Evolutionary conservation across 305 asterid species (phyloP), one percentile per base, ranked within the genome.

Genomic region (Andrographis paniculata): DNA sequence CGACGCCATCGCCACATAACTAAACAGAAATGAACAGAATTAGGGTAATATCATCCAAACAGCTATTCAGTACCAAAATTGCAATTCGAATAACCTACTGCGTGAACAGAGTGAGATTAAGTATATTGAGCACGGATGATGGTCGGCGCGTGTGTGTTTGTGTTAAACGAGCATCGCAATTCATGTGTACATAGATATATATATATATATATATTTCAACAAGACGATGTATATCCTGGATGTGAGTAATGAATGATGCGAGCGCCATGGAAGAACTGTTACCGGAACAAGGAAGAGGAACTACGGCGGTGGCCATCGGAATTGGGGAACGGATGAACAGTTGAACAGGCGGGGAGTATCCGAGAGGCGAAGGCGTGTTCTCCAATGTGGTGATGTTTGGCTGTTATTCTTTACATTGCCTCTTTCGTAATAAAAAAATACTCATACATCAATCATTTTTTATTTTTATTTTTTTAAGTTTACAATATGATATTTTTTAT

Each of bases 211-310:
- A 24, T 24, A 24, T 24, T 24, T 24, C 4, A 24, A n/a, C n/a
- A 24, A 24, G 9, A 3, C 31, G 9, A 3, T 4, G 9, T 24
- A 30, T 18, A 10, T 47, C 41, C n/a, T 30, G 11, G 21, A 42
- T 20, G 17, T 14, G n/a, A 14, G 37, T 17, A 17, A n/a, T 14
- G 12, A 12, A 14, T 28, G 19, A 61, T 38, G 8, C 5, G 53
- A 38, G 28, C 36, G 63, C 42, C 58, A 42, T 44, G 30, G 45
- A 17, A 63, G 14, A 31, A 42, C 8, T n/a, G 35, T 62, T 52
- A 74, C 80, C 77, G 54, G 67, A 60, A 52, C 69, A 20, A 21
- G 77, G 58, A 60, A 63, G 16, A 10, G 69, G 58, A 63, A 36
- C 57, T 37, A 59, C 33, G 41, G 77, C 8, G 30, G 30, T 24